Base-by-base conservation (phyloP, 2,329 filamentous ascomycete species). In the Daldinia eschscholtzii region DNA sequence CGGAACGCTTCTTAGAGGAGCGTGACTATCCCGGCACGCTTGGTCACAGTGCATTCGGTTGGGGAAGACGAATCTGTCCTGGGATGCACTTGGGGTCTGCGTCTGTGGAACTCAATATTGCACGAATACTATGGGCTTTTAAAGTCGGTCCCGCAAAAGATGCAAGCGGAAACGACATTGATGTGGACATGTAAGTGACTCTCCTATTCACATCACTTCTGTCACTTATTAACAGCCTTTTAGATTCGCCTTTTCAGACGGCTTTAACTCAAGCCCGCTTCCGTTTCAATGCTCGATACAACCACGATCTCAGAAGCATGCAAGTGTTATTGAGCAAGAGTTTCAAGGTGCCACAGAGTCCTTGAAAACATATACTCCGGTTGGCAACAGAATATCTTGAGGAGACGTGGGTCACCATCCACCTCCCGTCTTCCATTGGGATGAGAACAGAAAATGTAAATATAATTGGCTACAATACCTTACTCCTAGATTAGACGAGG, bases 91-190 rank as follows among this genome's bases (percentile, higher is more conserved):
- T 89, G 0, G 85, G 84, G 0, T 82, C 85, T 46, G 82, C 85
- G 0, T 87, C 82, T 0, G 78, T 88, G 0, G 79, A 81, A 9
- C 75, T 85, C 1, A 82, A 80, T 48, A 81, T 86, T 20, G 80
- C 84, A 0, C 81, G 83, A 2, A 76, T 86, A 0, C 73, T 90
- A 0, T 90, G 87, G 87, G 86, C 81, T 0, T 88, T 88, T 60
- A 73, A 84, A 0, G 74, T 84, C 5, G 68, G 66, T 0, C 76
- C 77, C 0, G 79, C 72, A 0, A 77, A 75, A 57, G 71, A 80
- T 5, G 71, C 73, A 10, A 74, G 76, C 10, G 79, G 77, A 0
- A 66, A 70, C 9, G 70, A 80, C 1, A 66, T 81, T 10, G 80
- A 81, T 0, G 80, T 80, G 1, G 80, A 83, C 33, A 82, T 81